A percentile compares a stretch with the other conserved stretches of the same genome.
Evolutionary conservation across 371 early-diverging fungal species (phyloP).

Genomic region (Mortierella sp.): DNA sequence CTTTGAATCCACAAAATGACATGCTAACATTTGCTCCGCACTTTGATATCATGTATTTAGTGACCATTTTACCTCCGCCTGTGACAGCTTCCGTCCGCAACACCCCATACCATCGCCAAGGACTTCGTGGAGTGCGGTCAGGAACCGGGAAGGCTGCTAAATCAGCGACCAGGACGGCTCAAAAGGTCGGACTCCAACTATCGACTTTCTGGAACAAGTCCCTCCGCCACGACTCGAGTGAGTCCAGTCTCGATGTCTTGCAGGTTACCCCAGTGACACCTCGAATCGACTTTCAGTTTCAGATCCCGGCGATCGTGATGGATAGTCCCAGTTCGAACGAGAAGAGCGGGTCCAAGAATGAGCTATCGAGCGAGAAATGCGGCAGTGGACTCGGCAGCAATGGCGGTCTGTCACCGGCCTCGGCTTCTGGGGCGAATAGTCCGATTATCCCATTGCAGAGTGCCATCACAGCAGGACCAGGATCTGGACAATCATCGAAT

Average conservation of each 20-base stretch:
- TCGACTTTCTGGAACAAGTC: conserved; percentile 24
- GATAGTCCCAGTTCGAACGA: conserved; percentile 3
- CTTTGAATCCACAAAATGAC: background rate
- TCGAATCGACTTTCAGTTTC: conserved; percentile 13
- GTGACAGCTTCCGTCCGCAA: conserved; percentile 17
- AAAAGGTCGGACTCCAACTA: conserved; percentile 28
- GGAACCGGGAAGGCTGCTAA: conserved; percentile 24
- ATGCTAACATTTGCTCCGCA: background rate
- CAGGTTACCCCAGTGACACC: conserved; percentile 31
- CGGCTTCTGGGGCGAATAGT: conserved; percentile 9
- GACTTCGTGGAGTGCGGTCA: conserved; percentile 12
- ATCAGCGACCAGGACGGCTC: conserved; percentile 25
- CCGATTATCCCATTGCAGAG: conserved; percentile 19
- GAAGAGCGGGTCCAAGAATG: background rate
- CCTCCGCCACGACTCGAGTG: conserved; percentile 16
- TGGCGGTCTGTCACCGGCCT: background rate
- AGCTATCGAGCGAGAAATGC: background rate
- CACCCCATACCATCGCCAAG: conserved; percentile 23
- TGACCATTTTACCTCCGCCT: conserved; percentile 31
- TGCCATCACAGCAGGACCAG: background rate
- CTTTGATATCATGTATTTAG: conserved; percentile 20
- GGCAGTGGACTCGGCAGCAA: no score
- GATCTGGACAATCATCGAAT: background rate
- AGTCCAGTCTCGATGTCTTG: conserved; percentile 26
- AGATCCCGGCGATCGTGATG: conserved; percentile 35